phyloP scores from a whole-genome alignment of 2,329 filamentous ascomycete genomes.

The Talaromyces sp. region DNA sequence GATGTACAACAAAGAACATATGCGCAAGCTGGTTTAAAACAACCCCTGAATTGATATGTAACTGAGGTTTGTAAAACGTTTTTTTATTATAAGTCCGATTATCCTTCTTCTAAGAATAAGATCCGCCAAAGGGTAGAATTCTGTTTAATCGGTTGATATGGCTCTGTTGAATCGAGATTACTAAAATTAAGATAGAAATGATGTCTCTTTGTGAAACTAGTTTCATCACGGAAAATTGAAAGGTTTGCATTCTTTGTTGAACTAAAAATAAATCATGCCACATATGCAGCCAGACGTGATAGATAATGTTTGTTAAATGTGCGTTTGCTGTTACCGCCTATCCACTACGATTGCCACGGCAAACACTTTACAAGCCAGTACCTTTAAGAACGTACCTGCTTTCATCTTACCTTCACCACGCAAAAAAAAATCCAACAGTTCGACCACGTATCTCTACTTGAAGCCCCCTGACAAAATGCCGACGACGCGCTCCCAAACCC shows the following conservation, averaged over 20 bases:
- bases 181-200: not conserved
- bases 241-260: not conserved
- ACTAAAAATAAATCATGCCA: not conserved
- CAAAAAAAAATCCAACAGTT: not conserved
- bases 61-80: not conserved
- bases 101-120: too few species aligned
- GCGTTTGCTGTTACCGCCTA: not conserved
- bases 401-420: not conserved
- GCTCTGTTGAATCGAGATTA: not conserved
- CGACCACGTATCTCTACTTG: not conserved
- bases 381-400: not conserved
- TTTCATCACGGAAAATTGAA: not conserved
- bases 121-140: too few species aligned
- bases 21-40: not conserved
- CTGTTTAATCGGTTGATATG: too few species aligned
- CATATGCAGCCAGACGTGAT: not conserved
- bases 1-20: too few species aligned
- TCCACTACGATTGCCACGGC: not conserved
- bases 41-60: not conserved
- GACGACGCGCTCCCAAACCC: not conserved
- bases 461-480: not conserved
- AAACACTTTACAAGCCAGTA: not conserved
- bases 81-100: too few species aligned
- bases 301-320: not conserved
- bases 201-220: not conserved